Base-by-base conservation (phyloP, 2,329 filamentous ascomycete genomes). In the Scytalidium sp. region DNA sequence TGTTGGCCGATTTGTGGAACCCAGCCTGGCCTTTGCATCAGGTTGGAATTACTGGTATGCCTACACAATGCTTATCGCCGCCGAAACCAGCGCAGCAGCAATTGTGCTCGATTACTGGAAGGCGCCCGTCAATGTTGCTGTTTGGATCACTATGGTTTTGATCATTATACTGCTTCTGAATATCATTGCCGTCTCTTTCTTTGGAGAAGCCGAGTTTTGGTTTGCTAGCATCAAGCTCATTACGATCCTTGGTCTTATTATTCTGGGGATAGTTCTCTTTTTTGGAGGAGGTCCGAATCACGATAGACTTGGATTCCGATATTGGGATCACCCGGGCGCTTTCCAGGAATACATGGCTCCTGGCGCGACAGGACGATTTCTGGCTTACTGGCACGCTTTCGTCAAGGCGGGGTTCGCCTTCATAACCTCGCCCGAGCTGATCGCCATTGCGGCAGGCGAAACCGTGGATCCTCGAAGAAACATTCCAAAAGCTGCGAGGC, bases 81-180 rank as follows among this genome's bases (percentile, higher is more conserved):
- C 79, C 41, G 80, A 85, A 63, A 72, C 78, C 15, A 79, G 78
- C 0, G 81, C 81, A 1, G 79, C 78, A 23, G 74, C 74, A 17
- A 75, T 84, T 51, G 70, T 85, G 19, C 71, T 85, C 47, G 71
- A 81, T 45, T 86, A 84, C 61, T 86, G 82, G 83, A 68, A 75
- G 9, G 68, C 71, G 1, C 66, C 68, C 3, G 72, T 82, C 19
- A 73, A 73, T 19, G 66, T 78, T 3, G 80, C 72, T 3, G 75
- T 83, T 2, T 86, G 80, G 77, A 83, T 85, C 50, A 72, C 79
- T 46, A 70, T 84, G 27, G 74, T 83, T 44, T 69, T 82, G 20
- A 21, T 76, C 27, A 72, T 83, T 45, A 76, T 79, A 51, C 65
- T 83, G 8, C 52, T 70, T 10, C 72, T 83, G 56, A 84, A 83